These are phyloP conservation scores for Areca catechu DNA, from an alignment of 176 grass and related monocot genomes.

Conservation along the genomic window DNA sequence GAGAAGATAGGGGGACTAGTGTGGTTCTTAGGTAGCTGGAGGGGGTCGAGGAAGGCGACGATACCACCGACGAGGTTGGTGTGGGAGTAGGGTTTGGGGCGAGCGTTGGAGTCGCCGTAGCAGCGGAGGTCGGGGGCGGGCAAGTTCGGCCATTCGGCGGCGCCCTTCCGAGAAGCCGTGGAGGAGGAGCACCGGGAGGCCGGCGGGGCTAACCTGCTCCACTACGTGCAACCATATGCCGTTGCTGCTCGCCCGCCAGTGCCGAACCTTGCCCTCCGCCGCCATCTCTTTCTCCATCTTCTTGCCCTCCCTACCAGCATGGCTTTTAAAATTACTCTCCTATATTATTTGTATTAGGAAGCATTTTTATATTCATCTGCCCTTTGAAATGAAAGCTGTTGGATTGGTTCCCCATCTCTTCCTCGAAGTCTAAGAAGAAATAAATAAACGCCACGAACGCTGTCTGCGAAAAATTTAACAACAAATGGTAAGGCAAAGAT, in stretches of 20 bases:
- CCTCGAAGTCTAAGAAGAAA: no score
- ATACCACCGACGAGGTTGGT: constrained; percentile 40
- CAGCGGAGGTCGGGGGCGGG: constrained; percentile 47
- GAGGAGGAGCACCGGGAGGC: constrained; percentile 30
- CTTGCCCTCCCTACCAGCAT: no score
- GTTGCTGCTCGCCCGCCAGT: constrained; percentile 32
- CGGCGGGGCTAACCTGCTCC: constrained; percentile 28
- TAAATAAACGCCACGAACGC: no score
- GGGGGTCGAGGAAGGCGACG: constrained; percentile 33
- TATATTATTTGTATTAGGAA: no score
- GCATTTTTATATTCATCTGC: no score
- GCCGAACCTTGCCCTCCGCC: constrained; percentile 22
- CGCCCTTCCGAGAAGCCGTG: constrained; percentile 75
- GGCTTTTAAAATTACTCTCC: no score
- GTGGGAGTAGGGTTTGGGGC: constrained; percentile 24
- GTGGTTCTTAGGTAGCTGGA: constrained; percentile 12
- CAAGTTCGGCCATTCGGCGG: constrained; percentile 44
- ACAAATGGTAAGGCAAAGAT: no score
- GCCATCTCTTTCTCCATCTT: no score
- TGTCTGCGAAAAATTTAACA: no score
- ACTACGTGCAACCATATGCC: constrained; percentile 47
- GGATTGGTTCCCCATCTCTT: no score
- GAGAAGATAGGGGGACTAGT: not conserved
- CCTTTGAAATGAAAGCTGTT: no score
- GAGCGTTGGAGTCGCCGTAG: constrained; percentile 36